Evolutionary conservation across 73 alveolate genomes (phyloP), one percentile per base, ranked within the genome.

Genomic region (Paramecium primaurelia): DNA sequence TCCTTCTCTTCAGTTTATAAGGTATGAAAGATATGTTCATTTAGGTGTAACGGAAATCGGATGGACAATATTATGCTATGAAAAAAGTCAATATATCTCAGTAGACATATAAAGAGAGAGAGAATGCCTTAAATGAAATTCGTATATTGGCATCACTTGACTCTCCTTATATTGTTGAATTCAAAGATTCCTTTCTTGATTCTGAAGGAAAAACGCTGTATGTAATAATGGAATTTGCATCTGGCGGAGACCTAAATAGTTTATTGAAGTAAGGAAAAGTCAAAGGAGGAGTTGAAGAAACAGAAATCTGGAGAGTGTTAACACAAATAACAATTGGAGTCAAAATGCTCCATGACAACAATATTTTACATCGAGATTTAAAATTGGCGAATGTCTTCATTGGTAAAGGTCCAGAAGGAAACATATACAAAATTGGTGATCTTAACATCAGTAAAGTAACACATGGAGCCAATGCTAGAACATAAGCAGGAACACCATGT

Each of bases 401-500:
- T 12, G 77, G 86, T 1, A 71, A 71, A 64, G 9, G 18, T 73
- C 59, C 90, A 45, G 88, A 93, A 93, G 86, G 85, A 20, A 25
- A 58, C 49, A 9, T 95, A 80, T 60, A 96, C 68, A 89, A 96
- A 71, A 77, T 96, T 1, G 98, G 98, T 9, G 98, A 96, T 73
- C 83, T 96, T 16, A 96, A 96, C 84, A 96, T 96, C 22, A 93
- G 97, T 3, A 96, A 96, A 71, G 95, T 96, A 0, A 86, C 94
- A 0, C 89, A 92, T n/a, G 75, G 88, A 37, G 96, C 93, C 3
- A 88, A 95, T 87, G 94, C 92, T 68, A 69, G 73, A 75, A 96
- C 98, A 11, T 88, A 96, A 84, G 94, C 98, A 1, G 98, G 98
- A 26, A 96, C 98, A 14, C 98, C 98, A n/a, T 96, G 87, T 73